Percentiles rank a stretch among this genome's conserved stretches.
Conservation (phyloP, 2,329 filamentous ascomycete species). For the Teratosphaeria epicoccoides region DNA sequence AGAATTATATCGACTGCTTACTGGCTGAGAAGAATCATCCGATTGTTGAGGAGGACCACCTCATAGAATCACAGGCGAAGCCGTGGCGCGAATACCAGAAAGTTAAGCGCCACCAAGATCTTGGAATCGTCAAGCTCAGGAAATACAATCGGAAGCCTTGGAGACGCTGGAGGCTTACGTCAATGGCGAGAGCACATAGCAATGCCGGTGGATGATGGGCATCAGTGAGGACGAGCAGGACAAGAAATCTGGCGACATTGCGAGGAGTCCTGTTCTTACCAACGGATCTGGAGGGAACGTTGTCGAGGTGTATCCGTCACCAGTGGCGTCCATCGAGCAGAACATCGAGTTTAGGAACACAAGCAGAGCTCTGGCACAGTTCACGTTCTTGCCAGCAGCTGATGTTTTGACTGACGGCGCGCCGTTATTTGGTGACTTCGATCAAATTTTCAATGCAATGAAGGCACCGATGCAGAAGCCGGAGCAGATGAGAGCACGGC, state of each 20-base stretch:
- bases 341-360: background rate
- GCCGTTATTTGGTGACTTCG: background rate
- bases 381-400: background rate
- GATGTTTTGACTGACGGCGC: background rate
- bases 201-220: background rate
- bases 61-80: slow-evolving; percentile 6
- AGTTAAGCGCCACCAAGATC: slow-evolving; percentile 1
- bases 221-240: background rate
- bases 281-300: background rate
- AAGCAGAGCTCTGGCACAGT: background rate
- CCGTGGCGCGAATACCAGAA: slow-evolving; percentile 5
- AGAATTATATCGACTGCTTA: background rate
- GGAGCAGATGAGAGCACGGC: background rate
- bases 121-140: background rate
- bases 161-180: background rate
- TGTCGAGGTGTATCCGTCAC: background rate
- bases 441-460: background rate
- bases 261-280: background rate
- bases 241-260: background rate
- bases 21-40: slow-evolving; percentile 7
- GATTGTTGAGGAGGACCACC: slow-evolving; percentile 5
- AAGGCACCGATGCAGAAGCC: background rate
- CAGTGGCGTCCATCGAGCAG: background rate
- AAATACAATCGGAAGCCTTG: background rate
- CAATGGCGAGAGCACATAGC: background rate